A percentile compares a stretch with the other conserved stretches of the same genome.
phyloP scores from a whole-genome alignment of 208 protist species.

The Herpetomonas muscarum region DNA sequence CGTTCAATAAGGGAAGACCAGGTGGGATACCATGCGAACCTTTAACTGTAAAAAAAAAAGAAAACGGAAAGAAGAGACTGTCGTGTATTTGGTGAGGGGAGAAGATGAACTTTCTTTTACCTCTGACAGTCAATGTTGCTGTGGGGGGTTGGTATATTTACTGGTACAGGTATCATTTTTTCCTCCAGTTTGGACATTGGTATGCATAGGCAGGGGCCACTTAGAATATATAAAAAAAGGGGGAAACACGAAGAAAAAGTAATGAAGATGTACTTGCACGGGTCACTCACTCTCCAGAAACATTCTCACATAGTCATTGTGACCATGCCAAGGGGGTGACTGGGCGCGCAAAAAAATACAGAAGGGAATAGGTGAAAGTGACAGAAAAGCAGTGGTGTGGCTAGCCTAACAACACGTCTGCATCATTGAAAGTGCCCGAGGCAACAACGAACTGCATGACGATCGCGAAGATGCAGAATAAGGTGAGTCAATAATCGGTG shows the following conservation, averaged over 20 bases:
- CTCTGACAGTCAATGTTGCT: background rate
- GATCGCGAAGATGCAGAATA: too few relatives aligned
- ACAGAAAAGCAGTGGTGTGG: too few relatives aligned
- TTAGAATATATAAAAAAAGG: background rate
- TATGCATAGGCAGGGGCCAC: background rate
- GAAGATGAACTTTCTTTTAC: conserved; percentile 4
- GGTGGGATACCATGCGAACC: background rate
- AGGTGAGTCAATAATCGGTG: too few relatives aligned
- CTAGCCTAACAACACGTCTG: too few relatives aligned
- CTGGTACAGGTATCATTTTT: background rate
- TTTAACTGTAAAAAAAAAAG: conserved; percentile 1
- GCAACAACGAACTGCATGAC: too few relatives aligned
- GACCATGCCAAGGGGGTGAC: too few relatives aligned
- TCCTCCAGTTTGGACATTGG: background rate
- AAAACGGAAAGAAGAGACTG: conserved; percentile 12
- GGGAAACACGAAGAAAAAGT: background rate
- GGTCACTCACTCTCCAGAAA: background rate
- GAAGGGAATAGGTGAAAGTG: too few relatives aligned
- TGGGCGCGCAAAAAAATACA: too few relatives aligned
- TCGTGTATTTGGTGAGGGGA: too few relatives aligned
- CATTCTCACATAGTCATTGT: too few relatives aligned
- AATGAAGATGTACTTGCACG: background rate
- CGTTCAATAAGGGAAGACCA: too few relatives aligned
- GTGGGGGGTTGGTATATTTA: background rate
- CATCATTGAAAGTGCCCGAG: too few relatives aligned